These are phyloP conservation scores for Phaseolus coccineus DNA, from an alignment of 331 rosid genomes.

Conservation along the genomic window DNA sequence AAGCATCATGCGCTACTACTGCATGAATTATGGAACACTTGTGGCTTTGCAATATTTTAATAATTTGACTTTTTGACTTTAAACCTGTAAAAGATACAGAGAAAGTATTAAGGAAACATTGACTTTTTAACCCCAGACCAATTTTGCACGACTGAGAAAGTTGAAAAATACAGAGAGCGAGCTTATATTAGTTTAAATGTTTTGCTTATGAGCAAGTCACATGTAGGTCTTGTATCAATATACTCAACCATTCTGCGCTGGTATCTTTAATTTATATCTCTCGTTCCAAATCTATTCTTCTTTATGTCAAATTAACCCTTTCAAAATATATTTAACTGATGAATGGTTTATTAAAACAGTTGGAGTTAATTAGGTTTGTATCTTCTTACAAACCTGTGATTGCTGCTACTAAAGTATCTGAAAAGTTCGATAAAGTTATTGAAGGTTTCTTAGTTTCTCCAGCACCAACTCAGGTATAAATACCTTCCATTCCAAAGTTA, in stretches of 20 bases:
- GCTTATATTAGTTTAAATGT: background rate
- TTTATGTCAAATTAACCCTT: slow-evolving; percentile 31
- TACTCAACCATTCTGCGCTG: slow-evolving; percentile 24
- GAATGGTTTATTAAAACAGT: slow-evolving; percentile 63
- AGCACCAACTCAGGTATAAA: slow-evolving; percentile 73
- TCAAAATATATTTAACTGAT: slow-evolving; percentile 40
- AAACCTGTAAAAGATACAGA: background rate
- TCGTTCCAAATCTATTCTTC: slow-evolving; percentile 11
- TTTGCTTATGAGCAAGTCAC: slow-evolving; percentile 27
- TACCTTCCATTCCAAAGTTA: slow-evolving; percentile 32
- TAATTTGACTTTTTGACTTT: slow-evolving; percentile 2
- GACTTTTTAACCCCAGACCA: slow-evolving; percentile 27
- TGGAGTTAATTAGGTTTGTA: slow-evolving; percentile 80
- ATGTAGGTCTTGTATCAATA: too few species aligned
- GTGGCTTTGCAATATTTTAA: slow-evolving; percentile 23
- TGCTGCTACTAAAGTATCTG: slow-evolving; percentile 78
- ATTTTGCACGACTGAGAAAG: slow-evolving; percentile 17
- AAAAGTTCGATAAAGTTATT: slow-evolving; percentile 71
- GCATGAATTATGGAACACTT: too few species aligned
- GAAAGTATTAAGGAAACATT: slow-evolving; percentile 5
- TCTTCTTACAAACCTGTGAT: slow-evolving; percentile 85
- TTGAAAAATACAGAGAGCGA: slow-evolving; percentile 13
- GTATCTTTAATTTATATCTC: slow-evolving; percentile 1
- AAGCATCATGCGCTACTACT: too few species aligned
- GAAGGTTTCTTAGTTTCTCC: slow-evolving; percentile 66